A percentile compares a stretch with the other conserved stretches of the same genome.
Evolutionary conservation across 345 rosid species (phyloP).

Genomic region (Populus euphratica): DNA sequence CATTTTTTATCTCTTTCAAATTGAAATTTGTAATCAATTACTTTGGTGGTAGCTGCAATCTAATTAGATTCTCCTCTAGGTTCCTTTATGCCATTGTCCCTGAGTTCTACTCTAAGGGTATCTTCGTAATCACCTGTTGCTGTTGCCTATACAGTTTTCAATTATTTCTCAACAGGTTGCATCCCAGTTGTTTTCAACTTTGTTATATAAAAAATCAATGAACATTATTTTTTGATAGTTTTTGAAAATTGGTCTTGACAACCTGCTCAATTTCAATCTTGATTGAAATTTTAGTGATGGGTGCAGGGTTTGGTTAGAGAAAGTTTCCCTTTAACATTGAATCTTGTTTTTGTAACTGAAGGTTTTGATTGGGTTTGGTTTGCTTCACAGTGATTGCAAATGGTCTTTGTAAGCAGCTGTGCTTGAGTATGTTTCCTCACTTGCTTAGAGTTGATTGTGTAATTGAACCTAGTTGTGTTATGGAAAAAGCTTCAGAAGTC

Average conservation of each 20-base stretch:
- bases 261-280: neutral
- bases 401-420: conserved; percentile 59
- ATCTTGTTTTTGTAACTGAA: neutral
- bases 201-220: neutral
- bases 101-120: neutral
- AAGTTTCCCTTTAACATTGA: neutral
- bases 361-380: neutral
- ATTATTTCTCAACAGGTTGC: neutral
- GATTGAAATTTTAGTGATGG: neutral
- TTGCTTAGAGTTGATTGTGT: conserved; percentile 46
- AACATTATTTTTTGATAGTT: neutral
- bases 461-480: conserved; percentile 24
- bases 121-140: neutral
- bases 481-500: conserved; percentile 33
- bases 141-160: neutral
- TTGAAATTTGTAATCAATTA: neutral
- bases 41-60: neutral
- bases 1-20: neutral
- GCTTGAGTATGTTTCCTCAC: conserved; percentile 66
- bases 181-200: neutral
- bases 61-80: neutral
- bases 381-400: conserved; percentile 51
- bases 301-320: neutral
- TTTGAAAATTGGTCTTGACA: neutral
- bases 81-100: neutral